Base-by-base conservation (phyloP, 805 yeast species). In the Wickerhamiella lipophila region DNA sequence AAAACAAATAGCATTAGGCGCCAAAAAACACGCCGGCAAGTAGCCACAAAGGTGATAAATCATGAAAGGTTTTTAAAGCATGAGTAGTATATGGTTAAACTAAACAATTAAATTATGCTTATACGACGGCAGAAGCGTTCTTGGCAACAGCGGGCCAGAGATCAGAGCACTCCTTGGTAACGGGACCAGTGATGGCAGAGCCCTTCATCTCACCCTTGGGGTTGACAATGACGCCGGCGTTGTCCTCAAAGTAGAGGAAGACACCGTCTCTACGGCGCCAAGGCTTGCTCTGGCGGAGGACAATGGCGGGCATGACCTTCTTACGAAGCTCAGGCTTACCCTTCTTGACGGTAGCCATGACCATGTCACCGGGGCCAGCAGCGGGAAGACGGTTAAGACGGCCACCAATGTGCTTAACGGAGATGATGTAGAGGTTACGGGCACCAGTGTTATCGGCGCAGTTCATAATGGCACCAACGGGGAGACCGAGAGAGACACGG, bases 181-280 rank as follows among this genome's bases (percentile, higher is more conserved):
- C 99, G 69, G 99, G 99, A 75, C 99, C 99, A 69, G 99, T 94
- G 73, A 92, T 92, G 69, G 98, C 99, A 64, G 98, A 94, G 77
- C 99, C 99, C 81, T 92, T 92, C 98, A 94, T 92, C 77, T 92
- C 99, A 80, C 99, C 99, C 92, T 92, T 92, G 71, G 99, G 98
- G 79, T 92, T 92, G 73, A 92, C 98, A 70, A 92, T 92, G 74
- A 94, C 99, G 82, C 98, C 98, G 61, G 99, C 99, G 70, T 92
- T 92, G 78, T 92, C 99, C 81, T 92, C 99, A 67, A 92, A 92
- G 86, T 92, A 92, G 74, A 92, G 86, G 88, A 73, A 92, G 66
- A 87, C 83, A 83, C 99, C 99, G 70, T 92, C 99, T 81, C 82
- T 89, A 83, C 99, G 86, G 89, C 99, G 89, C 99, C 99, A 92